Conservation (phyloP, 1,284 basidiomycete genomes). For the Ganoderma sinense region DNA sequence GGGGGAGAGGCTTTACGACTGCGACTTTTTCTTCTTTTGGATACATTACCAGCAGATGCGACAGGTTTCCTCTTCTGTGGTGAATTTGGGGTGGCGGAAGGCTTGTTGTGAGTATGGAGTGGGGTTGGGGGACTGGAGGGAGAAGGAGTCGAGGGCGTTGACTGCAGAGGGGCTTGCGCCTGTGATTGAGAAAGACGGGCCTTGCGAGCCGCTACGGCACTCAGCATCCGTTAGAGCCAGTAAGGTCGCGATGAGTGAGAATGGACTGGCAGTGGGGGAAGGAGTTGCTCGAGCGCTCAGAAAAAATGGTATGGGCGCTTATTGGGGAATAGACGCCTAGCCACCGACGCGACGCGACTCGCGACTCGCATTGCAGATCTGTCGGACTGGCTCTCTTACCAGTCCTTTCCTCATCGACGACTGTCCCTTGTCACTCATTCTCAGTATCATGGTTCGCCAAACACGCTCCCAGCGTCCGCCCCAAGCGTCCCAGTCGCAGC, state of each 20-base stretch:
- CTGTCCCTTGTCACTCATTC: background rate
- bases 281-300: background rate
- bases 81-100: constrained; percentile 23
- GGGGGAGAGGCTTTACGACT: constrained; percentile 32
- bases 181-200: constrained; percentile 45
- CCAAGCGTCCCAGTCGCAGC: background rate
- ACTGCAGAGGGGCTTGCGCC: constrained; percentile 19
- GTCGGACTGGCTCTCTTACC: background rate
- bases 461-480: background rate
- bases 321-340: background rate
- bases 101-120: constrained; percentile 11
- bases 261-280: background rate
- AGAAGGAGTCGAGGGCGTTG: constrained; percentile 22
- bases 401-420: background rate
- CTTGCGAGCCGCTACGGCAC: constrained; percentile 67
- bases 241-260: background rate
- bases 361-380: too few relatives aligned
- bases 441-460: background rate
- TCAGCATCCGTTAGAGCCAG: constrained; percentile 50
- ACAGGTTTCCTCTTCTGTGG: constrained; percentile 44
- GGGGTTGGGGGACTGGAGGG: constrained; percentile 24
- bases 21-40: constrained; percentile 42
- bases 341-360: background rate
- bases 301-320: background rate
- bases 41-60: constrained; percentile 25